A percentile compares a stretch with the other conserved stretches of the same genome.
Conservation (phyloP, 2,329 filamentous ascomycete species). For the Pseudocercospora cruenta region DNA sequence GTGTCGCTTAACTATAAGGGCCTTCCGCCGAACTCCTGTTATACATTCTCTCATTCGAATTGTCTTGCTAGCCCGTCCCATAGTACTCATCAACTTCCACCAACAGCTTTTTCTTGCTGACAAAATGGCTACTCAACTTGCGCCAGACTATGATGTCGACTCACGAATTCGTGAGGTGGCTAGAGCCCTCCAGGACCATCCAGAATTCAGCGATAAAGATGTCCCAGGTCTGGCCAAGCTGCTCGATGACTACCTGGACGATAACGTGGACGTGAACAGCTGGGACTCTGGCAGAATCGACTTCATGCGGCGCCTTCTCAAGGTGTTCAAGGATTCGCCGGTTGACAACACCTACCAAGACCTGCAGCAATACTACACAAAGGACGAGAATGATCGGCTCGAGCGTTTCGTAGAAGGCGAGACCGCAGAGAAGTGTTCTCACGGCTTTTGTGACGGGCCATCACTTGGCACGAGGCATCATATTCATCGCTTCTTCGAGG, state of each 20-base stretch:
- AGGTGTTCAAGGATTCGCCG: conserved; percentile 17
- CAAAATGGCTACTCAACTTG: conserved; percentile 25
- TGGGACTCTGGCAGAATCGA: conserved; percentile 12
- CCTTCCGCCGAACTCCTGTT: background rate
- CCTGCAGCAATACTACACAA: conserved; percentile 12
- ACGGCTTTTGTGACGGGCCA: conserved; percentile 15
- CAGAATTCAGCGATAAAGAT: conserved; percentile 42
- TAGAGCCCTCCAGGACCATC: conserved; percentile 42
- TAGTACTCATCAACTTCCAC: background rate
- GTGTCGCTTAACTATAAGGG: background rate
- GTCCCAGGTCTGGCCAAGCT: conserved; percentile 18
- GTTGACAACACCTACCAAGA: conserved; percentile 21
- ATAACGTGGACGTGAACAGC: conserved; percentile 15
- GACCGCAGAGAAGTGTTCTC: conserved; percentile 12
- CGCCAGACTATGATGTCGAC: conserved; percentile 15
- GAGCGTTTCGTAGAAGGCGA: conserved; percentile 12
- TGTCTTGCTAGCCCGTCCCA: background rate
- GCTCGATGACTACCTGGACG: conserved; percentile 19
- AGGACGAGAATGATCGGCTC: conserved; percentile 15
- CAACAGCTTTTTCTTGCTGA: background rate
- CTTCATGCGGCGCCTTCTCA: conserved; percentile 17
- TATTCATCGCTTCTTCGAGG: conserved; percentile 13
- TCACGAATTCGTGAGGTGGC: conserved; percentile 13
- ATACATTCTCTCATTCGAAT: background rate
- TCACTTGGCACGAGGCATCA: conserved; percentile 13